phyloP scores from a whole-genome alignment of 1,284 basidiomycete species.

The Cutaneotrichosporon sp. region DNA sequence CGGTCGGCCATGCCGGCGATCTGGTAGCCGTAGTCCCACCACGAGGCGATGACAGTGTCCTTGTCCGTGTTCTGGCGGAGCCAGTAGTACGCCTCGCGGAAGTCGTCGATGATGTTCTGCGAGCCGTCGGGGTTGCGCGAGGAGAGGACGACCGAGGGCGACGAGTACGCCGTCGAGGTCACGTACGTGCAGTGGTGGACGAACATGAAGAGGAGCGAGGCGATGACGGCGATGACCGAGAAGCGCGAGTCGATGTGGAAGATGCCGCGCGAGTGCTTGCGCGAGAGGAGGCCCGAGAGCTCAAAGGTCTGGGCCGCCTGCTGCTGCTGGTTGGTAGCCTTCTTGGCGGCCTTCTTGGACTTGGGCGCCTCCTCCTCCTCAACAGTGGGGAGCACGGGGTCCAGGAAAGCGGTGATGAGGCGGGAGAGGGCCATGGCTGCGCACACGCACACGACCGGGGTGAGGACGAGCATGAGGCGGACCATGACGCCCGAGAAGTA shows the following conservation, averaged over 20 bases:
- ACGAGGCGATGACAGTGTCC: conserved; percentile 94
- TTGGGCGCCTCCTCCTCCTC: conserved; percentile 32
- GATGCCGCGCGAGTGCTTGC: conserved; percentile 62
- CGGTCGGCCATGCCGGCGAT: conserved; percentile 99
- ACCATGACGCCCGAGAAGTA: conserved; percentile 99
- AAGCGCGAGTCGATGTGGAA: conserved; percentile 83
- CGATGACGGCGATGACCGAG: conserved; percentile 72
- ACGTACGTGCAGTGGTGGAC: conserved; percentile 97
- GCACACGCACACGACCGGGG: conserved; percentile 61
- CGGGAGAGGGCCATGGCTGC: conserved; percentile 89
- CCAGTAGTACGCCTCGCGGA: conserved; percentile 99
- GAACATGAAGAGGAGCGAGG: conserved; percentile 81
- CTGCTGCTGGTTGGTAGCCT: conserved; percentile 47
- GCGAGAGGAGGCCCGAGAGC: conserved; percentile 37
- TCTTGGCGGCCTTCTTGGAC: conserved; percentile 68
- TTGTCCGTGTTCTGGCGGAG: conserved; percentile 90
- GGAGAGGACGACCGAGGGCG: conserved; percentile 93
- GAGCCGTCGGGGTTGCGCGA: conserved; percentile 79
- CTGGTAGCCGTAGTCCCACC: conserved; percentile 99
- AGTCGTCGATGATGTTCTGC: conserved; percentile 97
- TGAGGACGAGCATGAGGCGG: conserved; percentile 60
- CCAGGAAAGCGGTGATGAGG: conserved; percentile 87
- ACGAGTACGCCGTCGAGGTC: conserved; percentile 93
- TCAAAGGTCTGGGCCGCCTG: conserved; percentile 20
- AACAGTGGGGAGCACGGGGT: conserved; percentile 54